A percentile compares a stretch with the other conserved stretches of the same genome.
Conservation (phyloP, 2,329 filamentous ascomycete genomes). For the Trichoderma brevicompactum region DNA sequence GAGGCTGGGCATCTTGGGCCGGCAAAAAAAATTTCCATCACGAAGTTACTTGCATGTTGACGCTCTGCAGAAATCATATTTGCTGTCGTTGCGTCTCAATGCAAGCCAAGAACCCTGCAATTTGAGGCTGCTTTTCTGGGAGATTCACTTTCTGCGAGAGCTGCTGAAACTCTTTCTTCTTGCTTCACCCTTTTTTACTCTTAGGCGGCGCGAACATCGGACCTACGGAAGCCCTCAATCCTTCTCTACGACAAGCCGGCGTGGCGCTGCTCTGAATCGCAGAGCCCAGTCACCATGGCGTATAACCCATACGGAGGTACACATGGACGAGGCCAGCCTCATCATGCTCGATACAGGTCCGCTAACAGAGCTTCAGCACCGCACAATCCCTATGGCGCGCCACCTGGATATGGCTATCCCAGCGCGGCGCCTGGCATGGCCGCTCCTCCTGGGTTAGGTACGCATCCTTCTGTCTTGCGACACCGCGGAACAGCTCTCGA, state of each 20-base stretch:
- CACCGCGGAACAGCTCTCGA: background rate
- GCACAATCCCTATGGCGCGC: slow-evolving; percentile 68
- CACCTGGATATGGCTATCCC: slow-evolving; percentile 75
- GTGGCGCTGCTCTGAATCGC: slow-evolving; percentile 5
- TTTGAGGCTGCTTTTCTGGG: slow-evolving; percentile 14
- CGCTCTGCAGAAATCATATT: background rate
- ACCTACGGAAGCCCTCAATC: background rate
- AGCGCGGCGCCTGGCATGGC: slow-evolving; percentile 68
- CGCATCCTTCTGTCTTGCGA: slow-evolving; percentile 38
- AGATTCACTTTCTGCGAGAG: slow-evolving; percentile 2
- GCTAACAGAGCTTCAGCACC: slow-evolving; percentile 25
- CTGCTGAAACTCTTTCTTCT: background rate
- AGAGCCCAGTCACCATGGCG: slow-evolving; percentile 49
- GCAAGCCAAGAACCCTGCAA: slow-evolving; percentile 20
- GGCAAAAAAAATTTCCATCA: background rate
- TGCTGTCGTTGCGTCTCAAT: slow-evolving; percentile 9
- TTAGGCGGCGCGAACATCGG: background rate
- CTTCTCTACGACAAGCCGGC: background rate
- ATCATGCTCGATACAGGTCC: slow-evolving; percentile 31
- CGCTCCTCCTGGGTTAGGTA: slow-evolving; percentile 83
- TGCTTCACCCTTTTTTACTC: background rate
- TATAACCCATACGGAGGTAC: slow-evolving; percentile 66
- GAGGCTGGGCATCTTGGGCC: background rate
- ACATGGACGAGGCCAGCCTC: slow-evolving; percentile 28
- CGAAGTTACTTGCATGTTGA: background rate